Evolutionary conservation across 768 basidiomycete genomes (phyloP).

Genomic region (Agrocybe praecox): DNA sequence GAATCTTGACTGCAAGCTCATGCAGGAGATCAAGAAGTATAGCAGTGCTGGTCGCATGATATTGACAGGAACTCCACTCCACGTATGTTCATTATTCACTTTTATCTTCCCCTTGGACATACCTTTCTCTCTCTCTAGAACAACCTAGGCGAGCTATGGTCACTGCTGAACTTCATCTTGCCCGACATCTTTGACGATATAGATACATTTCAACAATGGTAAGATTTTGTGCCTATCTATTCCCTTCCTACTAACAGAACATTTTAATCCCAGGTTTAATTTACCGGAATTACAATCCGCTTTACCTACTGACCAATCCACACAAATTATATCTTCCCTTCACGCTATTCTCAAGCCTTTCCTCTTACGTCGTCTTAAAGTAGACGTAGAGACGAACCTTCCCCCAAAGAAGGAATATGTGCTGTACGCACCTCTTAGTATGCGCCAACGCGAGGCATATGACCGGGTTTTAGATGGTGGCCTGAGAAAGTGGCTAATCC

Average conservation of each 20-base stretch:
- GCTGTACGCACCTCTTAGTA: constrained; percentile 86
- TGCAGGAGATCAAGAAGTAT: constrained; percentile 89
- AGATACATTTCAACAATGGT: constrained; percentile 91
- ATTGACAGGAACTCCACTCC: constrained; percentile 93
- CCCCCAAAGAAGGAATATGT: constrained; percentile 96
- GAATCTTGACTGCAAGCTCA: constrained; percentile 90
- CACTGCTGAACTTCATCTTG: constrained; percentile 92
- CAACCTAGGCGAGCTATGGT: constrained; percentile 94
- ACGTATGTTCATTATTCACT: constrained; percentile 52
- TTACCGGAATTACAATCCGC: constrained; percentile 62
- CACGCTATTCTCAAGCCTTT: constrained; percentile 96
- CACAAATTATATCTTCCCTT: constrained; percentile 73
- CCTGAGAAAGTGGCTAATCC: constrained; percentile 63
- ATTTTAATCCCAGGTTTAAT: constrained; percentile 56
- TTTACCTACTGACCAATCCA: constrained; percentile 59
- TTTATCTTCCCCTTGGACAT: constrained; percentile 3
- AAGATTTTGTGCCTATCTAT: constrained; percentile 10
- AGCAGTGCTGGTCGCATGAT: constrained; percentile 86
- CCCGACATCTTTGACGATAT: constrained; percentile 93
- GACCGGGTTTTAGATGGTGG: constrained; percentile 75
- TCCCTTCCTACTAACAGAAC: not conserved
- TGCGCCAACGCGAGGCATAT: constrained; percentile 83
- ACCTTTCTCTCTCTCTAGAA: constrained; percentile 66
- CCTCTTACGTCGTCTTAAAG: constrained; percentile 88
- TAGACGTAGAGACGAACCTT: constrained; percentile 76